A percentile compares a stretch with the other conserved stretches of the same genome.
Conservation (phyloP, 202 grass and related monocot genomes). For the Setaria italica region DNA sequence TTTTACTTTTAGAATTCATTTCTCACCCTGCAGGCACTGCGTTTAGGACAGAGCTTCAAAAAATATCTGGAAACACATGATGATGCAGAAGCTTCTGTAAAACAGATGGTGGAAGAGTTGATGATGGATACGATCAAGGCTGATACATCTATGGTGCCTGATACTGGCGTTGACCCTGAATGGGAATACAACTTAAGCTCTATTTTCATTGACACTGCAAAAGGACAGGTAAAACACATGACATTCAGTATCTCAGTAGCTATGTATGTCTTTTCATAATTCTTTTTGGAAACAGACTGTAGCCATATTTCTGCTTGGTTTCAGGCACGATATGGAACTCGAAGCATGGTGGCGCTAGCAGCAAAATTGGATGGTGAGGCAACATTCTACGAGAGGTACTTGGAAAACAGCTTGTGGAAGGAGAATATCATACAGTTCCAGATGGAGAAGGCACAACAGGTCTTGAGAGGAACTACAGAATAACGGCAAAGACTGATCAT, state of each 20-base stretch:
- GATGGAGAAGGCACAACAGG: conserved; percentile 46
- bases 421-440: conserved; percentile 59
- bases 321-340: conserved; percentile 80
- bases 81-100: conserved; percentile 47
- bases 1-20: conserved; percentile 13
- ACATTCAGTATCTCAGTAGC: background rate
- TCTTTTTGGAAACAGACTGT: background rate
- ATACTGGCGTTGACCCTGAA: conserved; percentile 61
- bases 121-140: conserved; percentile 73
- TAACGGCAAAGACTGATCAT: background rate
- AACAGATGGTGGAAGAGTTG: conserved; percentile 66
- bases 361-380: conserved; percentile 56
- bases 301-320: conserved; percentile 27
- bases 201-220: conserved; percentile 72
- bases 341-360: conserved; percentile 75
- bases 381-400: conserved; percentile 73
- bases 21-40: conserved; percentile 55
- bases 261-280: background rate
- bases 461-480: conserved; percentile 28
- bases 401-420: conserved; percentile 63
- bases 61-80: conserved; percentile 50
- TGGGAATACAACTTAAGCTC: conserved; percentile 75
- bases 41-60: conserved; percentile 62
- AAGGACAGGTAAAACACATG: conserved; percentile 54
- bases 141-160: conserved; percentile 55